Evolutionary conservation across 1,139 yeast species (phyloP), one percentile per base, ranked within the genome.

Genomic region (Suhomyces terraborum): DNA sequence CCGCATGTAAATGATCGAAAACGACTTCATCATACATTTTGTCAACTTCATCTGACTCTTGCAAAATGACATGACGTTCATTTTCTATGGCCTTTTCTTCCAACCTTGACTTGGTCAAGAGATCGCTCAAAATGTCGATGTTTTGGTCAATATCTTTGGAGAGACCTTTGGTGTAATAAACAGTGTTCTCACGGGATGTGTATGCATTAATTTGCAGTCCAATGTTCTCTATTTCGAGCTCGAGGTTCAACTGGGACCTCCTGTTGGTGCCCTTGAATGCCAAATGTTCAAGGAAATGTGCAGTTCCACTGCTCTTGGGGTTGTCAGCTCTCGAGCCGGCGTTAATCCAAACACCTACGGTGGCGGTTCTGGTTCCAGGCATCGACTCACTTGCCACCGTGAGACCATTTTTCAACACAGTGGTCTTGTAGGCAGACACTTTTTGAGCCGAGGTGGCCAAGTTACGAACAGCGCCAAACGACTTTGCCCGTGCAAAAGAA

Each of bases 261-360:
- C 73, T 76, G 42, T 76, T 67, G 12, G 98, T 93, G 24, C 99
- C 99, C 67, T 93, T 93, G 70, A 93, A 93, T 3, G 98, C 95
- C 55, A 93, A 73, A 66, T 93, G 99, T 64, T 93, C 99, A 44
- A 93, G 70, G 60, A 93, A 93, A 66, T 93, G 99, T 0, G 99
- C 99, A 9, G 98, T 91, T 34, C 99, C 99, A 43, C 80, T 75
- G 55, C 89, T 88, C 59, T 77, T 78, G 38, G 83, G 80, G 56
- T 83, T 85, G 66, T 93, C 99, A 2, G 98, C 98, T 48, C 99
- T 77, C 2, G 98, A 91, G 1, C 99, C 99, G 34, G 98, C 97
- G 64, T 94, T 96, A 50, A 93, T 91, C 89, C 91, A 85, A 35
- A 93, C 93, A 2, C 98, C 98, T 9, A 94, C 97, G 2, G 98